A percentile compares a stretch with the other conserved stretches of the same genome.
phyloP scores from a whole-genome alignment of 768 basidiomycete species.

The Russula vinacea region DNA sequence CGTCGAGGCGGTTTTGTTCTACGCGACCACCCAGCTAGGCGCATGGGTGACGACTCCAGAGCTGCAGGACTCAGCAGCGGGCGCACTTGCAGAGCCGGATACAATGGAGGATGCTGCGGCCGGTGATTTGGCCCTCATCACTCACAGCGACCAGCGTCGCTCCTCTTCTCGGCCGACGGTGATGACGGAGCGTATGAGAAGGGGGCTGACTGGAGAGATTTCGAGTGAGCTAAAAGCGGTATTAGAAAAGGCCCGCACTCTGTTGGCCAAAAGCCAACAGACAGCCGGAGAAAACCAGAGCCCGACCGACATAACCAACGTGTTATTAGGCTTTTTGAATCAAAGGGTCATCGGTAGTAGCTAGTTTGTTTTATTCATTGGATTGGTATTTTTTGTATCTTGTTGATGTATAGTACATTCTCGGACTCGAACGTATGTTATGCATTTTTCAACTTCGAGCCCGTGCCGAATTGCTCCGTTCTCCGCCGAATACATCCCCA shows the following conservation, averaged over 20 bases:
- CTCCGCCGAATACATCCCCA: too few relatives aligned
- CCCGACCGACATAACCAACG: constrained; percentile 52
- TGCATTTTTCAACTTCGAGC: too few relatives aligned
- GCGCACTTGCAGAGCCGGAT: constrained; percentile 42
- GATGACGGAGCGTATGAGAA: constrained; percentile 62
- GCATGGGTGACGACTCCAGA: constrained; percentile 71
- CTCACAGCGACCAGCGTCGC: constrained; percentile 43
- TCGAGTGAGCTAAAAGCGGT: constrained; percentile 65
- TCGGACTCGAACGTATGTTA: background rate
- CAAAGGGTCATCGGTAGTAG: constrained; percentile 47
- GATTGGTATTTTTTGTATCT: background rate
- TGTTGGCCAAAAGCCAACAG: constrained; percentile 57
- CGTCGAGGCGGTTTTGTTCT: constrained; percentile 65
- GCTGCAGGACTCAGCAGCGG: constrained; percentile 35
- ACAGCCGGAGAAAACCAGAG: constrained; percentile 43
- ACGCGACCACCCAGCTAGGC: constrained; percentile 71
- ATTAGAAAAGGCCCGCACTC: constrained; percentile 59
- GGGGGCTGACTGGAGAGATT: constrained; percentile 81
- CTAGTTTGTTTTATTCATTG: background rate
- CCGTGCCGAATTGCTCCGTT: too few relatives aligned
- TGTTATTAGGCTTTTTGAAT: constrained; percentile 62
- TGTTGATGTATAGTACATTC: background rate
- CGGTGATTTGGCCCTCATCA: constrained; percentile 17
- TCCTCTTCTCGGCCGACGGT: constrained; percentile 45
- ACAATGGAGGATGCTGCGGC: constrained; percentile 39